phyloP scores from a whole-genome alignment of 495 filamentous ascomycete species.

The Pyronema omphalodes region DNA sequence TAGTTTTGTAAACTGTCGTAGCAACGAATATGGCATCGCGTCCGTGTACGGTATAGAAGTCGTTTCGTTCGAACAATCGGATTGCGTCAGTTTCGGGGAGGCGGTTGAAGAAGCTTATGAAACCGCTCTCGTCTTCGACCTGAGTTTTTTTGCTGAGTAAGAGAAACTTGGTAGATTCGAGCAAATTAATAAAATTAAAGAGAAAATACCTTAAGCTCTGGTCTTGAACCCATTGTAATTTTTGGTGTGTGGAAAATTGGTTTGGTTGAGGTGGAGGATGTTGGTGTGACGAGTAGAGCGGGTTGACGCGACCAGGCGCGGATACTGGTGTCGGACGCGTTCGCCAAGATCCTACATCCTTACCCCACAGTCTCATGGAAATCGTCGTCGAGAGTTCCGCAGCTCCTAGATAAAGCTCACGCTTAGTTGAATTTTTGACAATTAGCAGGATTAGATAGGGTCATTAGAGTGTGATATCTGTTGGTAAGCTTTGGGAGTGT shows the following conservation, averaged over 20 bases:
- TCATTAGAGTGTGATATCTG: too few species aligned
- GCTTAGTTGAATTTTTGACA: too few species aligned
- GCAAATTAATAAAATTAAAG: neutral
- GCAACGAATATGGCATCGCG: constrained; percentile 88
- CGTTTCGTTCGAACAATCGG: constrained; percentile 82
- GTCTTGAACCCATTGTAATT: constrained; percentile 62
- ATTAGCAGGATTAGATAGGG: too few species aligned
- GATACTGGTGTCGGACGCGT: too few species aligned
- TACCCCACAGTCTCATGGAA: too few species aligned
- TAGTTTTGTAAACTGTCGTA: constrained; percentile 88
- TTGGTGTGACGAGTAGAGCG: neutral
- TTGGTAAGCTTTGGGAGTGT: too few species aligned
- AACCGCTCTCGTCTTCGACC: constrained; percentile 91
- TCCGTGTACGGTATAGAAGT: constrained; percentile 90
- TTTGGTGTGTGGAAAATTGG: constrained; percentile 3
- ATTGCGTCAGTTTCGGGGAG: constrained; percentile 59
- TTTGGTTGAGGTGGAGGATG: neutral
- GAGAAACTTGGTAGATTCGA: constrained; percentile 2
- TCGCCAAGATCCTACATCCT: too few species aligned
- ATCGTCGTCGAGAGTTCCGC: neutral
- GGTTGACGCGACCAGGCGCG: too few species aligned
- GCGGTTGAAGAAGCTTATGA: constrained; percentile 83
- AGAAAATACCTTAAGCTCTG: constrained; percentile 59
- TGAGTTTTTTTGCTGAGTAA: constrained; percentile 22
- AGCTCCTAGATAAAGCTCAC: neutral